Base-by-base conservation (phyloP, 2,329 filamentous ascomycete genomes). In the Colletotrichum spinosum region DNA sequence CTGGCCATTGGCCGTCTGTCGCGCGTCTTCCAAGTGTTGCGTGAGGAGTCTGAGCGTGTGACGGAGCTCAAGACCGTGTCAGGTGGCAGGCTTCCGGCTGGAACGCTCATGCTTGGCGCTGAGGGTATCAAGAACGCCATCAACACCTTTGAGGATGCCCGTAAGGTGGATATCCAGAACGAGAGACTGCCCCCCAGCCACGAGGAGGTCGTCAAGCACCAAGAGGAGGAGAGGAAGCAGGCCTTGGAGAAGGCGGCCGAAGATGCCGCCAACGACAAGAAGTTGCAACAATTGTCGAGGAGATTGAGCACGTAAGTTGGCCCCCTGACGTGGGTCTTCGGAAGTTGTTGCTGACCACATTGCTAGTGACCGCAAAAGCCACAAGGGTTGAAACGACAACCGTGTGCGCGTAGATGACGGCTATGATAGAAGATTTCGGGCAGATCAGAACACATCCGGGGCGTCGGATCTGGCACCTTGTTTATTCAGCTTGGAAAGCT, bases 111-210 rank as follows among this genome's bases (percentile, higher is more conserved):
- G 96, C 87, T 98, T 57, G 96, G 96, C 65, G 95, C 96, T 1
- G 96, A 99, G 80, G 96, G 96, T 65, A 97, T 98, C 83, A 99
- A 98, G 85, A 94, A 97, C 74, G 96, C 96, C 39, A 99, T 99
- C 73, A 95, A 89, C 79, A 97, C 89, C 72, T 99, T 99, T 71
- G 96, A 99, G 77, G 96, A 99, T 78, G 96, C 96, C 13, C 87
- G 94, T 69, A 98, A 97, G 84, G 94, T 99, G 53, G 96, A 99
- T 81, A 75, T 98, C 68, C 94, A 98, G 81, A 99, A 99, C 78
- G 96, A 99, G 81, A 88, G 93, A 68, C 84, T 99, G 69, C 96
- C 96, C 54, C 96, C 96, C 0, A 96, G 88, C 69, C 92, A 96
- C 68, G 95, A 98, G 53, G 96, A 99, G 79, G 94, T 98, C 17